These are phyloP conservation scores for Ophiostoma angusticollis DNA, from an alignment of 2,329 filamentous ascomycete species.

Conservation along the genomic window DNA sequence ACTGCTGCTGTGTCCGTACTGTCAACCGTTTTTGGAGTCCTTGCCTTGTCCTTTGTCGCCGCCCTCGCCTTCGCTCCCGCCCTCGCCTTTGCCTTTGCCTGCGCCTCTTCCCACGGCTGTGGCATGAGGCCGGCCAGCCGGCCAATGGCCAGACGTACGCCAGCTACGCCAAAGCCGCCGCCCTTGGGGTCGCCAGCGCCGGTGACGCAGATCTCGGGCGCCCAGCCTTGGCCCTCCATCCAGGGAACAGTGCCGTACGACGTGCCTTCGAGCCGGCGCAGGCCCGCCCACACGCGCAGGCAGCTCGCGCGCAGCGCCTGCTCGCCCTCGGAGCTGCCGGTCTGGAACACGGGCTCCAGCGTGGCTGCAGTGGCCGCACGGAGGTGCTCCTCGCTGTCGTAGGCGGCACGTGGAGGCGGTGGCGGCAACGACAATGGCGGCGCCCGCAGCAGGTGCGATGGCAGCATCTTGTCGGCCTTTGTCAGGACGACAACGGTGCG, in stretches of 20 bases:
- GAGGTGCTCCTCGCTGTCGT: background rate
- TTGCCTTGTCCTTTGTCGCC: background rate
- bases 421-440: background rate
- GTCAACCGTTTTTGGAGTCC: background rate
- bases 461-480: slow-evolving; percentile 39
- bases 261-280: slow-evolving; percentile 12
- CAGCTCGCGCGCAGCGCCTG: slow-evolving; percentile 15
- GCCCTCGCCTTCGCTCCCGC: slow-evolving; percentile 1
- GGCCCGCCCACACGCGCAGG: slow-evolving; percentile 19
- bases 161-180: slow-evolving; percentile 20
- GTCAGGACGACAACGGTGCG: slow-evolving; percentile 40
- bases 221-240: slow-evolving; percentile 20
- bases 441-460: background rate
- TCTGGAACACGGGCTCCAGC: background rate
- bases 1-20: background rate
- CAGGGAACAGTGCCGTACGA: slow-evolving; percentile 14
- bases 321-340: slow-evolving; percentile 3
- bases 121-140: slow-evolving; percentile 22
- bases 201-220: slow-evolving; percentile 22
- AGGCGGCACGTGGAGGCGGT: background rate
- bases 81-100: background rate
- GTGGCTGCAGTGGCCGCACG: background rate
- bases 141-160: slow-evolving; percentile 22
- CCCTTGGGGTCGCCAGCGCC: slow-evolving; percentile 21
- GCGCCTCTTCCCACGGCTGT: slow-evolving; percentile 12